phyloP scores from a whole-genome alignment of 805 yeast species.

The Yarrowia alimentaria region DNA sequence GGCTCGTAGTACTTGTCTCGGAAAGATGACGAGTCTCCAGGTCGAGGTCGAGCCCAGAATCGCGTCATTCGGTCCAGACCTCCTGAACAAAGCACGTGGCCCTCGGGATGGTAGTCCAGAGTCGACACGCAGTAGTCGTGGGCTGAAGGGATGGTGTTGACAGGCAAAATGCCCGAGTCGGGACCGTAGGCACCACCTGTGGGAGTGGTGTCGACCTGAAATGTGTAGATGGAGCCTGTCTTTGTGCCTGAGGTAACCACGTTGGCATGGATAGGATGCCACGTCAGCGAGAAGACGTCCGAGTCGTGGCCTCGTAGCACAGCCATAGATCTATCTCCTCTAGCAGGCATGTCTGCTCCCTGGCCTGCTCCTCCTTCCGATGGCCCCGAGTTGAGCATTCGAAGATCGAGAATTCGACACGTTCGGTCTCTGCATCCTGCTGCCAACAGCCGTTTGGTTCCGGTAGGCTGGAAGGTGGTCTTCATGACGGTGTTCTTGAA shows the following conservation, averaged over 20 bases:
- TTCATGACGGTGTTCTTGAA: conserved; percentile 92
- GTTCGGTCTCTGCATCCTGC: conserved; percentile 88
- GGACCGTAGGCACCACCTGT: conserved; percentile 33
- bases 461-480: conserved; percentile 79
- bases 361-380: neutral
- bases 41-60: conserved; percentile 92
- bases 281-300: conserved; percentile 79
- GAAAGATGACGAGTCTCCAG: conserved; percentile 80
- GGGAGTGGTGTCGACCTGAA: conserved; percentile 51
- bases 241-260: conserved; percentile 81
- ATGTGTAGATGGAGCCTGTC: conserved; percentile 84
- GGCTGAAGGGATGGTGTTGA: conserved; percentile 70
- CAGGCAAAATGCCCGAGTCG: conserved; percentile 38
- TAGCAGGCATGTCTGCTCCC: conserved; percentile 7
- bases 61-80: conserved; percentile 91
- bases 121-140: conserved; percentile 93
- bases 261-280: conserved; percentile 89
- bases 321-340: conserved; percentile 52
- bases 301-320: conserved; percentile 76
- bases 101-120: conserved; percentile 88
- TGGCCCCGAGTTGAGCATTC: conserved; percentile 54
- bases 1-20: conserved; percentile 74
- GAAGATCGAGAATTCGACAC: conserved; percentile 79
- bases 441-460: conserved; percentile 69
- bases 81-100: conserved; percentile 87